Evolutionary conservation across 1,284 basidiomycete species (phyloP).

Genomic region (Agroathelia rolfsii): DNA sequence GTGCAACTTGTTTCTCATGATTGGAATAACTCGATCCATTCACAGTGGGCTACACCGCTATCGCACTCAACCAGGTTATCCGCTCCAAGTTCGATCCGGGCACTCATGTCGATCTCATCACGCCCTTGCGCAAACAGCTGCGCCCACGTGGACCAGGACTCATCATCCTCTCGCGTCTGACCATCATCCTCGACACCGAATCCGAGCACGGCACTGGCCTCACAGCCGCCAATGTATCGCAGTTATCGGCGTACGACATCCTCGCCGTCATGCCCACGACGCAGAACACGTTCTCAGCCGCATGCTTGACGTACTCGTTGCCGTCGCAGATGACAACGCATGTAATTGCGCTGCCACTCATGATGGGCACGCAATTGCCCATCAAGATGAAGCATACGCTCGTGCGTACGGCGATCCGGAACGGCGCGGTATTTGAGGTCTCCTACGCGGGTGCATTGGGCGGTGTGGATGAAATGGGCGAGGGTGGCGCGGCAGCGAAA

Average conservation of each 20-base stretch:
- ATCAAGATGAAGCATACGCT: conserved; percentile 78
- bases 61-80: conserved; percentile 63
- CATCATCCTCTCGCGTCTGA: conserved; percentile 58
- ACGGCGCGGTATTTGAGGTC: conserved; percentile 80
- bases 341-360: conserved; percentile 76
- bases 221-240: conserved; percentile 50
- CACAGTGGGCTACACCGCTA: conserved; percentile 70
- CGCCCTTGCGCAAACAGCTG: conserved; percentile 41
- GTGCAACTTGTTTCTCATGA: conserved; percentile 21
- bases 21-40: conserved; percentile 13
- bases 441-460: conserved; percentile 65
- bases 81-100: conserved; percentile 61
- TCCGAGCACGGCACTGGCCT: conserved; percentile 76
- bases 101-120: conserved; percentile 50
- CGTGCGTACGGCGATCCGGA: conserved; percentile 70
- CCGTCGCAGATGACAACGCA: conserved; percentile 75
- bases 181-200: conserved; percentile 63
- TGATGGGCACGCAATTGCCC: conserved; percentile 64
- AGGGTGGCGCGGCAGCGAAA: conserved; percentile 44
- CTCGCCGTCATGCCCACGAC: conserved; percentile 68
- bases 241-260: conserved; percentile 63
- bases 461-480: conserved; percentile 45
- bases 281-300: conserved; percentile 59
- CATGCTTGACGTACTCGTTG: conserved; percentile 73
- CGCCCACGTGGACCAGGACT: conserved; percentile 46